These are phyloP conservation scores for Boletus coccyginus DNA, from an alignment of 768 basidiomycete genomes.

Conservation along the genomic window DNA sequence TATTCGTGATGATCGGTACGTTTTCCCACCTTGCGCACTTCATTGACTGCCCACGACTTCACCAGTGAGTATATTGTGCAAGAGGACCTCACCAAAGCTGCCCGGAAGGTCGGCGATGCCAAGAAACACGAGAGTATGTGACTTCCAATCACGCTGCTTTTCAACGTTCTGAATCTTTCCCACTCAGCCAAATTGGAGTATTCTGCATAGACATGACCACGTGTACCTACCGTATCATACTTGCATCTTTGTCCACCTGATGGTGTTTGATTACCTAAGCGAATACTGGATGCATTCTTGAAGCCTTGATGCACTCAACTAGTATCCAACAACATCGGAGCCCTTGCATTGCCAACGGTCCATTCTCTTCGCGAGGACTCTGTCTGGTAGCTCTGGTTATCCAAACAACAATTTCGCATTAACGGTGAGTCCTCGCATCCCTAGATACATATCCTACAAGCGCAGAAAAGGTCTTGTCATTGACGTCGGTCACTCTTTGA, in stretches of 20 bases:
- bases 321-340: neutral
- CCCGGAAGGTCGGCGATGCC: constrained; percentile 90
- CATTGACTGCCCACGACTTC: neutral
- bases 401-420: neutral
- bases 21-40: neutral
- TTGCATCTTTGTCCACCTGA: neutral
- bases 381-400: neutral
- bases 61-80: constrained; percentile 84
- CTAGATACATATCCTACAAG: neutral
- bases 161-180: neutral
- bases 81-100: constrained; percentile 95
- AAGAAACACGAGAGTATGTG: constrained; percentile 96
- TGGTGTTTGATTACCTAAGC: constrained; percentile 14
- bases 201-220: constrained; percentile 32
- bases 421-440: constrained; percentile 12
- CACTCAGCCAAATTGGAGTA: constrained; percentile 43
- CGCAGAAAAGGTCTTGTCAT: constrained; percentile 3
- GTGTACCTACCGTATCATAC: constrained; percentile 26
- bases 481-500: neutral
- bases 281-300: neutral
- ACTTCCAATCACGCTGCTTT: neutral
- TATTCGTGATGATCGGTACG: constrained; percentile 89
- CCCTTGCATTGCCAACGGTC: neutral
- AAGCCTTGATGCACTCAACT: too few species aligned
- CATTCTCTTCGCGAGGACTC: neutral